Base-by-base conservation (phyloP, 2,329 filamentous ascomycete species). In the Raffaelea deltoideospora region DNA sequence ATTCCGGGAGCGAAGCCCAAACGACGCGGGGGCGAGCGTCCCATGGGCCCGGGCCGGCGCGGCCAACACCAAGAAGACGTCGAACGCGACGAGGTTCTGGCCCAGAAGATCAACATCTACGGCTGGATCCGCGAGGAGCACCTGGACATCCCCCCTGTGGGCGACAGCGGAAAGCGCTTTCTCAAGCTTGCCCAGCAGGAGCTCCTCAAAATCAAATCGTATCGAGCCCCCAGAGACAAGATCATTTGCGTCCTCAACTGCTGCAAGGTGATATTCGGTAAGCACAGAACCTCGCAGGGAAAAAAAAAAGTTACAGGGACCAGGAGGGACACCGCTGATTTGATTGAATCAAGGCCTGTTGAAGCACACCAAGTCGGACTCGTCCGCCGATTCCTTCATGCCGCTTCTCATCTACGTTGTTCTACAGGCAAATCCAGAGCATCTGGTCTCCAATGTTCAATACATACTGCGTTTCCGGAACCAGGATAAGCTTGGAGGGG, bases 61-160 rank as follows among this genome's bases (percentile, higher is more conserved):
- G 90, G 90, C 0, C 92, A 98, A 53, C 90, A 98, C 53, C 90
- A 98, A 55, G 90, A 98, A 57, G 90, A 98, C 52, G 85, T 98
- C 26, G 90, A 98, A 56, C 72, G 90, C 9, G 90, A 98, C 53
- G 87, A 95, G 45, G 77, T 98, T n/a, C 64, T 98, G 31, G 77
- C 87, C 1, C 90, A 98, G 52, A 98, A 96, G 61, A 87, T 98
- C 48, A 78, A 83, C 34, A 98, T 98, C 40, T 98, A 98, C 55
- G 77, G 83, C 39, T 98, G 90, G 90, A 78, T 98, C 13, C 74
- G 69, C 43, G 87, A 96, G 56, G 80, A 88, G 47, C 90, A 98
- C 60, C 66, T 98, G 33, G 90, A 98, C 57, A 95, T 98, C 47
- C 74, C 82, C 15, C 69, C 82, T 1, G 73, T 93, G 7, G 82